phyloP scores from a whole-genome alignment of 768 basidiomycete genomes.

The Podaxis carcinomalis region DNA sequence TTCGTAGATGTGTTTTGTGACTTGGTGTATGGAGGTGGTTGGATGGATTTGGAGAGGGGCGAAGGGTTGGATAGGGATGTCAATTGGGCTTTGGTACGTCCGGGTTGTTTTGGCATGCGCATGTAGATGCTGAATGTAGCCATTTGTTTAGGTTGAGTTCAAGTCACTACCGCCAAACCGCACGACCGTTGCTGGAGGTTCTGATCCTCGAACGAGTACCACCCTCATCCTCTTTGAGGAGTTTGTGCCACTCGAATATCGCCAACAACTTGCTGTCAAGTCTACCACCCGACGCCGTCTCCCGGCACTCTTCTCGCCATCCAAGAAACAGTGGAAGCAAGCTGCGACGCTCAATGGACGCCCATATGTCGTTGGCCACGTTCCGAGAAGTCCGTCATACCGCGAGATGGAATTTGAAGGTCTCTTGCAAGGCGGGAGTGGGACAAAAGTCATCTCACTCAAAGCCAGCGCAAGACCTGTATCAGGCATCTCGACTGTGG shows the following conservation, averaged over 20 bases:
- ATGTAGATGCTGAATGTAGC: not conserved
- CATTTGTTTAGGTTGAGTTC: slow-evolving; percentile 67
- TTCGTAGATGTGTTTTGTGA: slow-evolving; percentile 88
- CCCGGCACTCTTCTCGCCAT: slow-evolving; percentile 62
- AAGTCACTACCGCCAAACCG: slow-evolving; percentile 60
- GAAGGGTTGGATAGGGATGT: slow-evolving; percentile 82
- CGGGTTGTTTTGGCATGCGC: not conserved
- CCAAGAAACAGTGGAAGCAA: slow-evolving; percentile 71
- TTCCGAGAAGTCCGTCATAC: slow-evolving; percentile 42
- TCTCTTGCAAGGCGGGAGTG: slow-evolving; percentile 52
- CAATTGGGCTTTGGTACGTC: slow-evolving; percentile 85
- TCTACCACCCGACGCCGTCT: slow-evolving; percentile 52
- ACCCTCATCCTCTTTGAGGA: slow-evolving; percentile 88
- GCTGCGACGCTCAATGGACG: slow-evolving; percentile 79
- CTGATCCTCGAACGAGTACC: slow-evolving; percentile 69
- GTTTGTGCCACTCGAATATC: slow-evolving; percentile 85
- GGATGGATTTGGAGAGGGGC: slow-evolving; percentile 71
- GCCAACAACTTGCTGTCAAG: slow-evolving; percentile 65
- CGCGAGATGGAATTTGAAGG: slow-evolving; percentile 81
- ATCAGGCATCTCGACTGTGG: slow-evolving; percentile 11
- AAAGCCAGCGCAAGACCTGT: slow-evolving; percentile 20
- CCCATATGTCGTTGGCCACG: slow-evolving; percentile 66
- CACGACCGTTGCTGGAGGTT: slow-evolving; percentile 28
- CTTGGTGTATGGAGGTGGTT: slow-evolving; percentile 76
- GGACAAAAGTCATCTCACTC: slow-evolving; percentile 43